These are phyloP conservation scores for Aspergillus glaucus DNA, from an alignment of 2,329 filamentous ascomycete genomes.

Conservation along the genomic window DNA sequence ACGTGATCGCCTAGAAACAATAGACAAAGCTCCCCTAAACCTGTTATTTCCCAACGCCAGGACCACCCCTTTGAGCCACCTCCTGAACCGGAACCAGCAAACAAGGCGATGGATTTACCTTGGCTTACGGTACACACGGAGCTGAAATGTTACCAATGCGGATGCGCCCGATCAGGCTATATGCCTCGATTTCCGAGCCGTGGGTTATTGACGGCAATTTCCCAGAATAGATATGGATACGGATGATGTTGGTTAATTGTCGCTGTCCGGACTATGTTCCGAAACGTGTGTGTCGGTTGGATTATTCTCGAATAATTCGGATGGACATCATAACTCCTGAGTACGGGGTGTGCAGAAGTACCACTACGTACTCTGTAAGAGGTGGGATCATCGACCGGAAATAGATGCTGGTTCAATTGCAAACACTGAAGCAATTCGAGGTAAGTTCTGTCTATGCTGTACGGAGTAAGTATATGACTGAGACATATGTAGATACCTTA, in stretches of 20 bases:
- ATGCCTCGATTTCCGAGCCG: not conserved
- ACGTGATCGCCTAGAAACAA: not conserved
- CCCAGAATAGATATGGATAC: not conserved
- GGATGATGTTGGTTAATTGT: too few species aligned
- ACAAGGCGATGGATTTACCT: not conserved
- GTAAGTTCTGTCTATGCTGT: too few species aligned
- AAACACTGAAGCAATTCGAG: not conserved
- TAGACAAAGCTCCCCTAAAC: not conserved
- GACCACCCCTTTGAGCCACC: conserved; percentile 1
- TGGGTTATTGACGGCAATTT: not conserved
- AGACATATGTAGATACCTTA: not conserved
- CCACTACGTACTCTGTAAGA: not conserved
- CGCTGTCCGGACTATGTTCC: too few species aligned
- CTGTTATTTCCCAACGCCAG: conserved; percentile 1
- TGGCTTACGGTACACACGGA: not conserved
- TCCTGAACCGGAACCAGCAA: not conserved
- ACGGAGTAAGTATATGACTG: not conserved
- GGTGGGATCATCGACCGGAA: not conserved
- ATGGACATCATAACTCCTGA: too few species aligned
- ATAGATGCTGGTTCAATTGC: not conserved
- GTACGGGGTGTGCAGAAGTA: not conserved
- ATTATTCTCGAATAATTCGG: not conserved
- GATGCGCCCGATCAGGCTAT: not conserved
- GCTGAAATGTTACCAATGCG: not conserved
- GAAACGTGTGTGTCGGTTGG: too few species aligned